These are phyloP conservation scores for Solanum stenotomum DNA, from an alignment of 257 asterid species.

Conservation along the genomic window DNA sequence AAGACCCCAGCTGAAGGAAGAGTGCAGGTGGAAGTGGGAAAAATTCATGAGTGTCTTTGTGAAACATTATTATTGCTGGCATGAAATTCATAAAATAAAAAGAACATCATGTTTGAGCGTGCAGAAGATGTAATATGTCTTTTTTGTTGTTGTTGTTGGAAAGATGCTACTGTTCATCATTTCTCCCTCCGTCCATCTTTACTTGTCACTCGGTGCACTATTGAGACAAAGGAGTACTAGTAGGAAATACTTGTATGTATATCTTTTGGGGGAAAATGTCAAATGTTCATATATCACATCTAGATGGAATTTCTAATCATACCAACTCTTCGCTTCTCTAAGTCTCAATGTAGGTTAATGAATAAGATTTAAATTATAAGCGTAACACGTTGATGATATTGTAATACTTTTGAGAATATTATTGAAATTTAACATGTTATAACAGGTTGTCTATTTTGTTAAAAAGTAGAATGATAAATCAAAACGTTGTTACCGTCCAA, in stretches of 20 bases:
- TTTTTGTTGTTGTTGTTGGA: neutral
- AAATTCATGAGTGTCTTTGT: neutral
- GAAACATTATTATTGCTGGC: neutral
- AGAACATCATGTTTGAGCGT: neutral
- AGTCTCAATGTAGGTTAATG: neutral
- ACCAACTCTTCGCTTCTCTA: neutral
- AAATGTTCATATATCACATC: neutral
- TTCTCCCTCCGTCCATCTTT: neutral
- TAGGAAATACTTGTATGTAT: neutral
- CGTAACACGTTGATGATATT: neutral
- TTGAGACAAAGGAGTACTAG: neutral
- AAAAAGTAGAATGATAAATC: neutral
- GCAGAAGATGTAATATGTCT: neutral
- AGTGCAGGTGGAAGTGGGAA: neutral
- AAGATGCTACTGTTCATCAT: neutral
- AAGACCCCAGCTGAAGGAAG: neutral
- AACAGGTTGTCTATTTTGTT: neutral
- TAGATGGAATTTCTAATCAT: neutral
- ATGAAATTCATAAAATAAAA: neutral
- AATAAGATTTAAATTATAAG: neutral
- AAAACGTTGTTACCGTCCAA: neutral
- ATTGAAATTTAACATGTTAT: neutral
- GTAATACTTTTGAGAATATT: neutral
- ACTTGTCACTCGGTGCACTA: neutral
- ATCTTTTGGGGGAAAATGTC: neutral